phyloP scores from a whole-genome alignment of 2,329 filamentous ascomycete genomes.

The Fusarium camptoceras region DNA sequence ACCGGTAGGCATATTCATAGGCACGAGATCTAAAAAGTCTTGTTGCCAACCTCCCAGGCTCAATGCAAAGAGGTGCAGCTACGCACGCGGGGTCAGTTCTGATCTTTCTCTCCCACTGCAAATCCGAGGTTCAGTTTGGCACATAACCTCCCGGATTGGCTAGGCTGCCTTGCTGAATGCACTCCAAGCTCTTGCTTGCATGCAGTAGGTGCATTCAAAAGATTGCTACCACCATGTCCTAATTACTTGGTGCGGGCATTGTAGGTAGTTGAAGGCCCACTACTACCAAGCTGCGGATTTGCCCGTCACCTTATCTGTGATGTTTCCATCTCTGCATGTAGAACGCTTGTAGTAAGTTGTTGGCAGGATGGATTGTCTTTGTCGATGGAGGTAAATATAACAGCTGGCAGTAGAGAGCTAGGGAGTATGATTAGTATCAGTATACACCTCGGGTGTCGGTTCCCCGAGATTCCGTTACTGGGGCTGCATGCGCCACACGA shows the following conservation, averaged over 20 bases:
- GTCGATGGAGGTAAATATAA: neutral
- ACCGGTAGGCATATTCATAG: slow-evolving; percentile 5
- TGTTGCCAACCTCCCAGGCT: slow-evolving; percentile 4
- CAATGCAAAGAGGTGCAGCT: slow-evolving; percentile 22
- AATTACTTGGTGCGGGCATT: neutral
- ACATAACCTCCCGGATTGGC: slow-evolving; percentile 4
- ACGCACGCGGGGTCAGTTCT: slow-evolving; percentile 29
- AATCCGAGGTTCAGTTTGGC: slow-evolving; percentile 10
- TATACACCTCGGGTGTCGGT: slow-evolving; percentile 9
- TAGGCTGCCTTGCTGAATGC: neutral
- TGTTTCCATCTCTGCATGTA: slow-evolving; percentile 9
- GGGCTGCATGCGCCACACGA: slow-evolving; percentile 23
- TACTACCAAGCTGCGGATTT: slow-evolving; percentile 20
- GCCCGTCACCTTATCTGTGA: slow-evolving; percentile 10
- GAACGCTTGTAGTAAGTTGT: slow-evolving; percentile 5
- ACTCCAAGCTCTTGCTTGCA: slow-evolving; percentile 35
- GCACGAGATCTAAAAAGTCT: slow-evolving; percentile 20
- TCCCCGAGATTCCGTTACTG: slow-evolving; percentile 14
- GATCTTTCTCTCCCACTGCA: slow-evolving; percentile 15
- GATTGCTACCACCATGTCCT: neutral
- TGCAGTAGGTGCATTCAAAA: neutral
- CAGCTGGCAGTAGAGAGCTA: neutral
- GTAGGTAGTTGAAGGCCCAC: neutral
- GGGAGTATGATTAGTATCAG: neutral
- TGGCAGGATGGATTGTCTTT: neutral